phyloP scores from a whole-genome alignment of 2,329 filamentous ascomycete species.

The Paracoccidioides lutzii region DNA sequence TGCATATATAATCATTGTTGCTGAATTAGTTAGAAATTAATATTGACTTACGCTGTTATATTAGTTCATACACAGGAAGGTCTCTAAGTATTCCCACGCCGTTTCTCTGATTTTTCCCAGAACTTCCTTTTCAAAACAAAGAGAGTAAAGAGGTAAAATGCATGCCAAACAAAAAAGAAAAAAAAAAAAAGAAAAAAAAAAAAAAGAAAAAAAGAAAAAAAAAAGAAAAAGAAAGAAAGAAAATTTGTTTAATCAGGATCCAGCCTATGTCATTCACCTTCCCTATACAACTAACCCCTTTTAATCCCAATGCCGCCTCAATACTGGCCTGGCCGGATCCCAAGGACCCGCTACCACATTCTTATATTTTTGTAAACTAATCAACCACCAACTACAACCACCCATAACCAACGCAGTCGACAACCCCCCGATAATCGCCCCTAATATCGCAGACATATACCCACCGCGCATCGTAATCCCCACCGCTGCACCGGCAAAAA shows the following conservation, averaged over 20 bases:
- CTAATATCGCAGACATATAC: constrained; percentile 47
- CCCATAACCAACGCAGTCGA: constrained; percentile 71
- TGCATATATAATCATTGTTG: no score
- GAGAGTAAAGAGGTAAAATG: no score
- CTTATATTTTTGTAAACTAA: constrained; percentile 95
- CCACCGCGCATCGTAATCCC: constrained; percentile 47
- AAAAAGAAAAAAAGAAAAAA: neutral
- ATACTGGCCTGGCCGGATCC: constrained; percentile 75
- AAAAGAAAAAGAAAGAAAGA: neutral
- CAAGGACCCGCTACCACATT: constrained; percentile 97
- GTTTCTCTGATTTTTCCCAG: no score
- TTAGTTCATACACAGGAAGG: no score
- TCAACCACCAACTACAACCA: constrained; percentile 94
- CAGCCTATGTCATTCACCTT: neutral
- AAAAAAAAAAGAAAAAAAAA: no score
- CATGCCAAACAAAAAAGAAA: no score
- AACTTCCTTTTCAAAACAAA: no score
- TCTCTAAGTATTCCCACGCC: no score
- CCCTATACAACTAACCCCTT: neutral
- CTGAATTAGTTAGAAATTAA: no score
- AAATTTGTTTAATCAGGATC: neutral
- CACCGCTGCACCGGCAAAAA: constrained; percentile 67
- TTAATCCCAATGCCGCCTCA: constrained; percentile 32
- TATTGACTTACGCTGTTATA: no score
- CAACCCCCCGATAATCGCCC: constrained; percentile 62